These are phyloP conservation scores for Geotrichum candidum DNA, from an alignment of 1,139 yeast genomes.

Conservation along the genomic window DNA sequence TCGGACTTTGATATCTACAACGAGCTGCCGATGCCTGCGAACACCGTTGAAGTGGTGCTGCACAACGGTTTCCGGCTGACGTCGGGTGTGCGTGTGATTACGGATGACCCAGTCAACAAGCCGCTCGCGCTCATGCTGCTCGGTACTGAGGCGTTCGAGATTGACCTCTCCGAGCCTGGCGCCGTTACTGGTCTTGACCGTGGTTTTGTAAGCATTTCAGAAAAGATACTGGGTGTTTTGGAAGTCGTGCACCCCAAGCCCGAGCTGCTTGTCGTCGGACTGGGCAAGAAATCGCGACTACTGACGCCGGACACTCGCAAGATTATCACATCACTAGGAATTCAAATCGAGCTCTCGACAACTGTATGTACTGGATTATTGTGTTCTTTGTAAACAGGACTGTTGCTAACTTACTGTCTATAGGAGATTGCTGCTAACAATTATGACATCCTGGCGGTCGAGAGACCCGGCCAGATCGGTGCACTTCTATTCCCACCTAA, in stretches of 20 bases:
- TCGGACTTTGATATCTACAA: constrained; percentile 34
- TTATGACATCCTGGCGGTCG: constrained; percentile 73
- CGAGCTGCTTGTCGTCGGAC: constrained; percentile 64
- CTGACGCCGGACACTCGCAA: constrained; percentile 50
- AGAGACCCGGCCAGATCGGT: constrained; percentile 65
- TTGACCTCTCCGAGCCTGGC: constrained; percentile 38
- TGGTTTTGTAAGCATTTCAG: constrained; percentile 36
- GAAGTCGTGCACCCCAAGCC: constrained; percentile 68
- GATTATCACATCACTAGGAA: constrained; percentile 52
- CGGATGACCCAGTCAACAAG: constrained; percentile 44
- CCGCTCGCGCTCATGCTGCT: constrained; percentile 54
- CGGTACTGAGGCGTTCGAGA: constrained; percentile 58
- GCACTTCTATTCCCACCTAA: constrained; percentile 70
- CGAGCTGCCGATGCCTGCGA: constrained; percentile 32
- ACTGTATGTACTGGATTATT: constrained; percentile 34
- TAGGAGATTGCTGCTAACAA: constrained; percentile 57
- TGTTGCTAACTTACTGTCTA: background rate
- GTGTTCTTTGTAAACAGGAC: background rate
- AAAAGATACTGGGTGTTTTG: constrained; percentile 45
- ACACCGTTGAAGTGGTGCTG: constrained; percentile 43
- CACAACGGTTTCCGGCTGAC: constrained; percentile 44
- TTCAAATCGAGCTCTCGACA: constrained; percentile 63
- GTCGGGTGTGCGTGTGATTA: constrained; percentile 41
- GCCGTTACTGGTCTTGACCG: constrained; percentile 31
- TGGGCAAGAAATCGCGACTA: constrained; percentile 59